Conservation (phyloP, 306 rosid species). For the Benincasa hispida region DNA sequence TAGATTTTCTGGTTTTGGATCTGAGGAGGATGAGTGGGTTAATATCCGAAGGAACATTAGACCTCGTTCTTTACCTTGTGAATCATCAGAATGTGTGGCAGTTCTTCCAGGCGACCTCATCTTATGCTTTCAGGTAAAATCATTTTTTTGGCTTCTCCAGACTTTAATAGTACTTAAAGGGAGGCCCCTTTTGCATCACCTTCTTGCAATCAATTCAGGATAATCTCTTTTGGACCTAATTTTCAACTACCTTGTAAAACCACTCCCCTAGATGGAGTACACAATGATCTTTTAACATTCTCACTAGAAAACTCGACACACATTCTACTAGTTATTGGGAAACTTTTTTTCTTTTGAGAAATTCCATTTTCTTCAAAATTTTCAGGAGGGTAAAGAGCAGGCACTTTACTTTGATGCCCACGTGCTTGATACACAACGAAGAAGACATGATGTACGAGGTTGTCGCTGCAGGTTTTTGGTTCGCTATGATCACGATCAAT, state of each 20-base stretch:
- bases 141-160: background rate
- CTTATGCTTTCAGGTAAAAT: conserved; percentile 86
- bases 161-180: background rate
- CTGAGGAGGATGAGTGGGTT: conserved; percentile 97
- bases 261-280: background rate
- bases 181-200: background rate
- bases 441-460: conserved; percentile 96
- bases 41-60: conserved; percentile 70
- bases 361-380: background rate
- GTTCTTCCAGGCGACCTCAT: conserved; percentile 95
- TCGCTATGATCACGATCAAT: conserved; percentile 90
- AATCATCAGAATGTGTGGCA: conserved; percentile 95
- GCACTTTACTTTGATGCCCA: conserved; percentile 97
- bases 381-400: conserved; percentile 97
- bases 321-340: background rate
- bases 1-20: conserved; percentile 88
- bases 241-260: background rate
- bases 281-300: background rate
- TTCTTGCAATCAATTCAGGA: background rate
- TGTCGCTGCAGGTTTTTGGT: conserved; percentile 99
- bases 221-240: background rate
- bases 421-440: conserved; percentile 95
- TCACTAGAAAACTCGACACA: background rate
- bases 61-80: conserved; percentile 94
- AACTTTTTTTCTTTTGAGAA: conserved; percentile 2